Evolutionary conservation across 1,284 basidiomycete species (phyloP), one percentile per base, ranked within the genome.

Genomic region (Pyrrhoderma lamaoense): DNA sequence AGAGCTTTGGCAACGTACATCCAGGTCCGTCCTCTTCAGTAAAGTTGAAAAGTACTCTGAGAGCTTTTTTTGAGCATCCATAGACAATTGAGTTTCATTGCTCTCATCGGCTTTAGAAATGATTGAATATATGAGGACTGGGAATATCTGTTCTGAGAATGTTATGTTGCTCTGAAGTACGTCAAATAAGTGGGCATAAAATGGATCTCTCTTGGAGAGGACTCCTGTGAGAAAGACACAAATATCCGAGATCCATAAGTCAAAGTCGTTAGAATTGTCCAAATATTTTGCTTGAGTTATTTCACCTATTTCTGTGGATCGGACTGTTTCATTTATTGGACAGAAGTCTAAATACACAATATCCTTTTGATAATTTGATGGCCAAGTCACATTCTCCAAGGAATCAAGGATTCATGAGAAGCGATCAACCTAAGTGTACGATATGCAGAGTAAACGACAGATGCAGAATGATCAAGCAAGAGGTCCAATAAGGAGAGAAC

Each of bases 41-140:
- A 93, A 64, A 5, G 67, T 62, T 0, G 75, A 71, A 65, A 93
- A 84, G 61, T 87, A 89, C 2, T 65, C 58, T 0, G 88, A 89
- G 4, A 91, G 65, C 38, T 54, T 51, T 14, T 49, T 51, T 50
- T 50, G 44, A 40, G 38, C n/a, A 40, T 40, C 38, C 5, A 8
- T 8, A 4, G 38, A 16, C 14, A 5, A 8, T 40, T 22, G 38
- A 5, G 16, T 22, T 14, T 40, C 38, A 5, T 40, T 5, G 14
- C 16, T 22, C 8, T 16, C 38, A 5, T 14, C 38, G 52, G 76
- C 72, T n/a, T 55, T 57, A 45, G 71, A 73, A 8, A 96, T 72
- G 1, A 85, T 57, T 1, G 77, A 76, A 59, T 91, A 84, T 2
- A 94, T 79, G 19, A 97, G 71, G 19, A 86, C 65, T 0, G 93